These are phyloP conservation scores for Protea cynaroides DNA, from an alignment of 164 flowering plant genomes.

Conservation along the genomic window DNA sequence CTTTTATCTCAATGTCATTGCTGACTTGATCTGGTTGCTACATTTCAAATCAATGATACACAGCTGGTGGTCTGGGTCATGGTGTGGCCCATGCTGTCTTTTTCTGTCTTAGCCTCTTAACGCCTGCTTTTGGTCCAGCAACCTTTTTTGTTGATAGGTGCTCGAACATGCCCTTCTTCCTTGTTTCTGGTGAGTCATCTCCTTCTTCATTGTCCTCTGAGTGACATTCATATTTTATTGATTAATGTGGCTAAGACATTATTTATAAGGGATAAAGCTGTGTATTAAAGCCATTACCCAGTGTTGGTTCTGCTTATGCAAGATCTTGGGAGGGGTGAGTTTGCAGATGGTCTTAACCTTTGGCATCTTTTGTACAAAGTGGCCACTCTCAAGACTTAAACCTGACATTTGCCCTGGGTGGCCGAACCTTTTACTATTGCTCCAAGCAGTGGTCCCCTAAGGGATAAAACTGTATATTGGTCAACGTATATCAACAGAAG, in stretches of 20 bases:
- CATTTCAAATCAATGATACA: conserved; percentile 17
- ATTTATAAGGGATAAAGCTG: background rate
- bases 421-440: too few relatives aligned
- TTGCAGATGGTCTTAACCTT: too few relatives aligned
- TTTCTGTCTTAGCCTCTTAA: conserved; percentile 85
- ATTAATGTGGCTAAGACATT: background rate
- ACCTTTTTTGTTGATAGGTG: conserved; percentile 82
- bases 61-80: conserved; percentile 99
- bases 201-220: background rate
- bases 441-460: too few relatives aligned
- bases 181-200: conserved; percentile 65
- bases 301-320: too few relatives aligned
- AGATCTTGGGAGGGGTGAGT: too few relatives aligned
- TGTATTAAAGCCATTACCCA: too few relatives aligned
- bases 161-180: conserved; percentile 78
- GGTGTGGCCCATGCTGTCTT: conserved; percentile 96
- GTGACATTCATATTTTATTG: background rate
- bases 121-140: conserved; percentile 96
- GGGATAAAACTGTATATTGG: too few relatives aligned
- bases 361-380: too few relatives aligned
- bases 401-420: too few relatives aligned
- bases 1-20: background rate
- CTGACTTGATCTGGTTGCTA: background rate
- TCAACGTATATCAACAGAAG: too few relatives aligned
- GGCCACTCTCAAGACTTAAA: too few relatives aligned